Base-by-base conservation (phyloP, 148 eudicot genomes). In the Polygonum aviculare region DNA sequence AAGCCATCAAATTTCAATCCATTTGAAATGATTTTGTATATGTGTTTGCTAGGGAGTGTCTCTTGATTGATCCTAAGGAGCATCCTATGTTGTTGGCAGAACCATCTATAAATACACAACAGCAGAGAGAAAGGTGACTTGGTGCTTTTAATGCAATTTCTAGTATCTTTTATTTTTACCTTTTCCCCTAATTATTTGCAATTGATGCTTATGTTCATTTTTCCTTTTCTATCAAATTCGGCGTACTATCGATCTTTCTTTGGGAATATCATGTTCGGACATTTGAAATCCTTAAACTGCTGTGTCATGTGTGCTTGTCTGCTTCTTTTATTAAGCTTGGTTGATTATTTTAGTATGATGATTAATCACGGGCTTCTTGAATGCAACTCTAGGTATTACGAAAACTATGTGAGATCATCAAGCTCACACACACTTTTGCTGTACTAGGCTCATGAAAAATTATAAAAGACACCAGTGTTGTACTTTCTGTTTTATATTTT, bases 81-180 rank as follows among this genome's bases (percentile, higher is more conserved):
- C 99, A 95, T 80, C 99, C 97, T 8, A 90, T 95, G 97, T 83
- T 95, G 72, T 88, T 95, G 71, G 96, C 99, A 19, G 99, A 95
- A 80, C 90, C 99, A 77, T 93, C 97, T 72, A 84, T 82, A 50
- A 95, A 95, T 81, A 81, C 78, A 80, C 99, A 88, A 78, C 96
- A 86, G 55, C 97, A 93, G 77, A 91, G 99, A 85, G 99, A 95
- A 85, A 95, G 93, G 99, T 95, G 69, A 92, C 80, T 49, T 75
- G 73, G 69, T 57, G 62, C 74, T 75, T 7, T 54, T 36, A 22
- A 36, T 76, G 35, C 73, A 73, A 31, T 79, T 65, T 35, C 19
- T 65, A 67, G 8, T 74, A 15, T 39, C 33, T 3, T 39, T 36
- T 21, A 16, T 39, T 10, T 19, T 16, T 2, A 69, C 48, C 9